These are phyloP conservation scores for Pleurotus ostreatus DNA, from an alignment of 768 basidiomycete species.

Conservation along the genomic window DNA sequence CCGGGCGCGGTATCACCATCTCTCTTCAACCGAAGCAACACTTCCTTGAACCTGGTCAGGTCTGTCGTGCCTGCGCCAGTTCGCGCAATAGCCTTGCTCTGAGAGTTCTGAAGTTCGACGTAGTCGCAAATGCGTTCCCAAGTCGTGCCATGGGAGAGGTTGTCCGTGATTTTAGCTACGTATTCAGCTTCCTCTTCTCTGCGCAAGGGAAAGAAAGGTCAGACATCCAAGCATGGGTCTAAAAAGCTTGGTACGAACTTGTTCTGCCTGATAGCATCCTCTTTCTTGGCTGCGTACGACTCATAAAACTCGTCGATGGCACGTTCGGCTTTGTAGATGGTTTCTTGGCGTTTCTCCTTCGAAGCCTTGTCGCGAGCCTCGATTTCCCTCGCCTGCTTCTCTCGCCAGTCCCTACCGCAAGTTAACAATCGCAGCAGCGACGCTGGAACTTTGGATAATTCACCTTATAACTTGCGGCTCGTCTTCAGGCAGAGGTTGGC, in stretches of 20 bases:
- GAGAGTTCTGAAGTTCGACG: slow-evolving; percentile 90
- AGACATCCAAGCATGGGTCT: slow-evolving; percentile 2
- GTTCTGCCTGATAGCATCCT: slow-evolving; percentile 88
- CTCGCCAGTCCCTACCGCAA: slow-evolving; percentile 73
- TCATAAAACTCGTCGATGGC: slow-evolving; percentile 91
- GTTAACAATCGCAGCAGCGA: neutral
- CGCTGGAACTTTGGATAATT: slow-evolving; percentile 15
- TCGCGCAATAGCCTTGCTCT: slow-evolving; percentile 92
- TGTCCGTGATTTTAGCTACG: slow-evolving; percentile 63
- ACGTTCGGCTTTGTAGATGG: slow-evolving; percentile 77
- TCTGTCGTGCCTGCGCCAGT: slow-evolving; percentile 88
- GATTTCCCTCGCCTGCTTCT: slow-evolving; percentile 82
- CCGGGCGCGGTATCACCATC: slow-evolving; percentile 92
- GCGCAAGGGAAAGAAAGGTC: slow-evolving; percentile 5
- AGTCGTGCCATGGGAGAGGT: slow-evolving; percentile 85
- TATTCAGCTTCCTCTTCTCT: slow-evolving; percentile 89
- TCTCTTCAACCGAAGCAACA: slow-evolving; percentile 81
- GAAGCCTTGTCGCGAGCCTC: slow-evolving; percentile 78
- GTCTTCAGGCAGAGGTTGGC: slow-evolving; percentile 65
- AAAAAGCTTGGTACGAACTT: slow-evolving; percentile 54
- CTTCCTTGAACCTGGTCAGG: slow-evolving; percentile 86
- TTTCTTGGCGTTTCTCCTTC: slow-evolving; percentile 74
- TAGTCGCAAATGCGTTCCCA: slow-evolving; percentile 91
- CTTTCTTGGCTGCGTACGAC: slow-evolving; percentile 72
- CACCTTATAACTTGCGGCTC: slow-evolving; percentile 87